These are phyloP conservation scores for Gastrodia elata DNA, from an alignment of 106 monocot species.

Conservation along the genomic window DNA sequence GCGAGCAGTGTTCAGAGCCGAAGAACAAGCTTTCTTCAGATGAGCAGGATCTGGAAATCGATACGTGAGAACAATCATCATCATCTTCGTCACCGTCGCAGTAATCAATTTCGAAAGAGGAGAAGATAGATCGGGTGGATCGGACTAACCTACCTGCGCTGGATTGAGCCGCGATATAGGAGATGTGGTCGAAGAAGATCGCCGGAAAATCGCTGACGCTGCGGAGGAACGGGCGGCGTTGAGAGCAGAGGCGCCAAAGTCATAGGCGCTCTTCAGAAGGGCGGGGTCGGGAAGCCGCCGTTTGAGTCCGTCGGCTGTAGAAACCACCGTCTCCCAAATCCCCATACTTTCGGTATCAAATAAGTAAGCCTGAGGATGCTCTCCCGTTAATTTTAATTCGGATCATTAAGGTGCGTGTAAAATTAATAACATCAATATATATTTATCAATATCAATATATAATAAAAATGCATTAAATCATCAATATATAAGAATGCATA, in stretches of 20 bases:
- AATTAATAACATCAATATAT: too few species aligned
- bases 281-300: slow-evolving; percentile 1
- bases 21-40: background rate
- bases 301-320: background rate
- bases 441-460: too few species aligned
- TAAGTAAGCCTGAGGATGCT: too few species aligned
- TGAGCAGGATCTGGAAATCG: slow-evolving; percentile 2
- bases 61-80: background rate
- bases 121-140: too few species aligned
- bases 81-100: background rate
- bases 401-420: too few species aligned
- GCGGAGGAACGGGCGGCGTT: background rate
- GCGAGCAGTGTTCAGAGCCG: background rate
- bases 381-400: too few species aligned
- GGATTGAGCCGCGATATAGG: background rate
- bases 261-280: slow-evolving; percentile 1
- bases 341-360: slow-evolving; percentile 6
- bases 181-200: background rate
- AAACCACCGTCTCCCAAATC: slow-evolving; percentile 8
- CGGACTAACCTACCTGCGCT: too few species aligned
- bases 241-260: background rate
- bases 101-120: background rate
- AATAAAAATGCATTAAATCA: too few species aligned
- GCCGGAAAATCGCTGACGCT: background rate
- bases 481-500: too few species aligned